Base-by-base conservation (phyloP, 345 rosid species). In the Acer campestre region DNA sequence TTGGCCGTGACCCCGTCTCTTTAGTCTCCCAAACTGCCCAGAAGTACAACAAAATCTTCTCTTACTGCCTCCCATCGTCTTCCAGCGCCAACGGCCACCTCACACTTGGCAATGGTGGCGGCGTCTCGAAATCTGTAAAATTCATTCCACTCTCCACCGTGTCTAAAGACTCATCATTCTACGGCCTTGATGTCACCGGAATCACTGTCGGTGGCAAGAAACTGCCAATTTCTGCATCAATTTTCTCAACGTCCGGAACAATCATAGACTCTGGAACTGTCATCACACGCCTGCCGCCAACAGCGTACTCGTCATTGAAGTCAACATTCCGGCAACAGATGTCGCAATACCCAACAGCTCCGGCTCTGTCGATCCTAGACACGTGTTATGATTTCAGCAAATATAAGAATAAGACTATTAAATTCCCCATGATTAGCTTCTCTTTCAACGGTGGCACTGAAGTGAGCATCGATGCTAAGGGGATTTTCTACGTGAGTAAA, bases 181-280 rank as follows among this genome's bases (percentile, higher is more conserved):
- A 95, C 46, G 94, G 97, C 16, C 82, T 95, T 17, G 87, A 78
- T 75, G 83, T 90, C 25, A 72, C 75, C 0, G 95, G 81, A 9
- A 86, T 95, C 68, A 80, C 81, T 23, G 93, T 95, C 18, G 91
- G 82, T 7, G 91, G 92, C 22, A 4, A 61, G 18, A 89, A 84
- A 65, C 75, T 93, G 25, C 1, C 89, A 0, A 86, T 95, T 73
- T 20, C 92, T 2, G 31, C 83, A 0, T 82, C 95, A 1, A 83
- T 86, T 0, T 92, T 95, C 83, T 67, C 89, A 2, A 73, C 76
- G 0, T 81, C 88, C 14, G 91, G 94, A 2, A 82, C 90, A 5
- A 65, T 95, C 16, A 95, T 95, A 27, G 98, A 95, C 77, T 93
- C 98, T 0, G 98, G 97, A 35, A 93, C 98, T 0, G 94, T 90